These are phyloP conservation scores for Vitis hybrid DNA, from an alignment of 177 flowering plant species.

Conservation along the genomic window DNA sequence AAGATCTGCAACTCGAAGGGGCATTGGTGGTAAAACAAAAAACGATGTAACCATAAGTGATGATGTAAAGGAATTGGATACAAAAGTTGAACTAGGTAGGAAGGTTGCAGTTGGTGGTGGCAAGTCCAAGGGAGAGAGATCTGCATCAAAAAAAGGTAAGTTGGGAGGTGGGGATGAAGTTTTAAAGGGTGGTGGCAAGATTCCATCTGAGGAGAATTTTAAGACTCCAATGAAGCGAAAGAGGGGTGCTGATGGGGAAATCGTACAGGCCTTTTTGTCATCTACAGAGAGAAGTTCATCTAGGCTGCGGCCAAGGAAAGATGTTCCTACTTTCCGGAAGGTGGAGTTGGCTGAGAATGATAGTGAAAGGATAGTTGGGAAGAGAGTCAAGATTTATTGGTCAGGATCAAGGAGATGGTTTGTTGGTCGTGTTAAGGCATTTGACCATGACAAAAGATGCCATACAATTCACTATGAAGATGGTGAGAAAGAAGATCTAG, in stretches of 20 bases:
- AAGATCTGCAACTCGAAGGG: constrained; percentile 1
- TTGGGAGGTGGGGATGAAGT: background rate
- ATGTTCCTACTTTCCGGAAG: constrained; percentile 12
- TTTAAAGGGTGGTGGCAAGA: background rate
- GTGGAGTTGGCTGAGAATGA: constrained; percentile 11
- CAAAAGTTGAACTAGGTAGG: constrained; percentile 1
- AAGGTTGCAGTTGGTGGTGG: background rate
- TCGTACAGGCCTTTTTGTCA: constrained; percentile 11
- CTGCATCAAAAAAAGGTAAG: background rate
- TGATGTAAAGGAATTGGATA: background rate
- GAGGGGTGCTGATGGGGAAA: constrained; percentile 15
- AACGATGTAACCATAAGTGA: background rate
- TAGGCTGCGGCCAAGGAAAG: constrained; percentile 13
- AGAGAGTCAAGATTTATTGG: constrained; percentile 15
- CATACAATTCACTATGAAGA: constrained; percentile 19
- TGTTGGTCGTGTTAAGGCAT: constrained; percentile 8
- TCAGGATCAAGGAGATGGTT: constrained; percentile 20
- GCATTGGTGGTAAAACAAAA: constrained; percentile 2
- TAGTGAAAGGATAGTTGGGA: constrained; percentile 10
- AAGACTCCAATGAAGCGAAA: constrained; percentile 4
- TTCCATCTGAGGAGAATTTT: background rate
- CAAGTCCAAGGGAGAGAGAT: constrained; percentile 5
- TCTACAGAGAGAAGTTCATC: background rate
- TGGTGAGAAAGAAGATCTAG: constrained; percentile 13
- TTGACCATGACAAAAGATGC: constrained; percentile 5